These are phyloP conservation scores for Entrophospora sp. DNA, from an alignment of 192 early-diverging fungal genomes.

Conservation along the genomic window DNA sequence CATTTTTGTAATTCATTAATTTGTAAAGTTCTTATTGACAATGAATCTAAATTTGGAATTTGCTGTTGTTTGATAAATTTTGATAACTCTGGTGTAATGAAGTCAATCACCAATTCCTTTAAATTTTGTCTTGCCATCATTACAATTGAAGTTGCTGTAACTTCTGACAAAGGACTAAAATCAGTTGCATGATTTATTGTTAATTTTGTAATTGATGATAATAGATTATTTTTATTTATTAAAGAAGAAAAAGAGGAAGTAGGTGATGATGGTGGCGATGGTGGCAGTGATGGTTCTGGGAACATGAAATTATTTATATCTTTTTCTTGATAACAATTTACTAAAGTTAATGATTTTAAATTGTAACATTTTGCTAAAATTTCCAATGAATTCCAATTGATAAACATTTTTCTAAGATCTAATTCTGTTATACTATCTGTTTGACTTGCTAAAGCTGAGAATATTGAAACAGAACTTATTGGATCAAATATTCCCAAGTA, in stretches of 20 bases:
- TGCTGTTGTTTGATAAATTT: background rate
- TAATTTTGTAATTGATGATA: background rate
- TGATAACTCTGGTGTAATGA: background rate
- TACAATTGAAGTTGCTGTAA: background rate
- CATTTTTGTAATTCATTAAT: background rate
- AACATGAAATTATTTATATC: no score
- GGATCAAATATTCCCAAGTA: background rate
- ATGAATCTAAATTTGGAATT: background rate
- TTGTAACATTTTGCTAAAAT: slow-evolving; percentile 11
- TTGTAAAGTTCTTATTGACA: background rate
- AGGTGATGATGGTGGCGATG: no score
- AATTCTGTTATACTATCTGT: background rate
- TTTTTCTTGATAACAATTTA: slow-evolving; percentile 15
- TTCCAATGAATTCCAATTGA: slow-evolving; percentile 1
- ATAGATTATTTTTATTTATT: background rate
- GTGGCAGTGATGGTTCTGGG: no score
- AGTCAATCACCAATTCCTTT: slow-evolving; percentile 3
- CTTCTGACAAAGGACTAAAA: background rate
- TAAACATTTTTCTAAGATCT: background rate
- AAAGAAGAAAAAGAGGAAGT: background rate
- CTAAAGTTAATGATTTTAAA: background rate
- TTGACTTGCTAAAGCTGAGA: slow-evolving; percentile 2
- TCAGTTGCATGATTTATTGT: background rate
- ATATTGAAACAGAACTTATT: slow-evolving; percentile 3
- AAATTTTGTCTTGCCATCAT: slow-evolving; percentile 1